These are phyloP conservation scores for Mycena galopus DNA, from an alignment of 768 basidiomycete species.

Conservation along the genomic window DNA sequence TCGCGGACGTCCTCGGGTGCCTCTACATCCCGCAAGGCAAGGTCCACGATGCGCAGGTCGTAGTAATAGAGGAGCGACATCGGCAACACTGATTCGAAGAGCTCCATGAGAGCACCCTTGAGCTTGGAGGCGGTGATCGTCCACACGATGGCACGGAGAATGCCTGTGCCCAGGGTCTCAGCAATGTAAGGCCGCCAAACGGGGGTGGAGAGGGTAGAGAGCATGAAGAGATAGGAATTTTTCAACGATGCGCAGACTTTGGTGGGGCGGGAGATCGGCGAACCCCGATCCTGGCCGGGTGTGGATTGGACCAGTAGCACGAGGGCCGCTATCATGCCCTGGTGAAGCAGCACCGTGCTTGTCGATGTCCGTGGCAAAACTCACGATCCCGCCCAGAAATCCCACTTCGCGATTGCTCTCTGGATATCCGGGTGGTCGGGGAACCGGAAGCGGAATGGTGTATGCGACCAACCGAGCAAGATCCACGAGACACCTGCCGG, in stretches of 20 bases:
- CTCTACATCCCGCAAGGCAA: too few relatives aligned
- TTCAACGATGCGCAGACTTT: too few relatives aligned
- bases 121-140: neutral
- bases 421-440: neutral
- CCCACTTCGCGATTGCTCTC: neutral
- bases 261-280: too few relatives aligned
- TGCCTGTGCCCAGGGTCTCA: neutral
- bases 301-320: too few relatives aligned
- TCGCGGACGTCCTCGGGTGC: too few relatives aligned
- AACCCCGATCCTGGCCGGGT: neutral
- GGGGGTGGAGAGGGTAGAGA: too few relatives aligned
- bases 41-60: neutral
- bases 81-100: neutral
- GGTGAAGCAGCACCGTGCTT: neutral
- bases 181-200: too few relatives aligned
- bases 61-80: neutral
- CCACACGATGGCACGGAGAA: neutral
- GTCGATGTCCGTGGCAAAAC: neutral
- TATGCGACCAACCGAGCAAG: neutral
- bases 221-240: too few relatives aligned
- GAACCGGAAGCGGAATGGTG: neutral
- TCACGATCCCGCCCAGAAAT: neutral
- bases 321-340: too few relatives aligned
- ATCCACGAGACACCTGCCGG: neutral
- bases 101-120: neutral